Evolutionary conservation across 192 early-diverging fungal species (phyloP), one percentile per base, ranked within the genome.

Genomic region (Podila epicladia): DNA sequence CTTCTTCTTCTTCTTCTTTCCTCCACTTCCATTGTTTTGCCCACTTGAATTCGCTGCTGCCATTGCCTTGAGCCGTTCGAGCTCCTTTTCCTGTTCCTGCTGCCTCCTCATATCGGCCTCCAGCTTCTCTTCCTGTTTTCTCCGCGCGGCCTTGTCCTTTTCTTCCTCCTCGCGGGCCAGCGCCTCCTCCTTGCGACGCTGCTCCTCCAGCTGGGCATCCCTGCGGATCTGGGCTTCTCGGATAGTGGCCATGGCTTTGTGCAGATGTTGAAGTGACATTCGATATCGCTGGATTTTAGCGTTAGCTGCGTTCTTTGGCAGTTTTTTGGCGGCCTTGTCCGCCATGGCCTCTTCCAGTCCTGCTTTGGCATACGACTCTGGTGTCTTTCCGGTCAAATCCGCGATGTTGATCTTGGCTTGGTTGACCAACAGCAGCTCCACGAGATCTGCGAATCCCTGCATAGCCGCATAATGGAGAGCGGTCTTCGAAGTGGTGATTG

Each of bases 191-290:
- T 64, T 85, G 82, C 51, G 86, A 80, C 32, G 37, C 28, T 73
- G 75, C 33, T 84, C 77, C 62, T 91, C 70, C 82, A 89, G 35
- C 71, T 89, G 73, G 83, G 87, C 84, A 84, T 91, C 89, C 79
- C 87, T 79, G 75, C 63, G 71, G 26, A 41, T 67, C 28, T 80
- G 73, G 8, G 64, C 69, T 49, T 84, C 73, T 26, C 75, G 65
- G 24, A 84, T 71, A 20, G 67, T 55, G 13, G 71, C 37, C 9
- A 64, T 26, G 5, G 73, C 73, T 29, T 84, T 77, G 57, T 72
- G 71, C 35, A 84, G 57, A 37, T 76, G 65, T 15, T 73, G 71
- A 12, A 82, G 15, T 2, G 69, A 58, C 11, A 50, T 29, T n/a
- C 74, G 61, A 24, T 69, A 77, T 17, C 62, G 41, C 32, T 84